Evolutionary conservation across 2,329 filamentous ascomycete genomes (phyloP).

Genomic region (Microsporum audouinii): DNA sequence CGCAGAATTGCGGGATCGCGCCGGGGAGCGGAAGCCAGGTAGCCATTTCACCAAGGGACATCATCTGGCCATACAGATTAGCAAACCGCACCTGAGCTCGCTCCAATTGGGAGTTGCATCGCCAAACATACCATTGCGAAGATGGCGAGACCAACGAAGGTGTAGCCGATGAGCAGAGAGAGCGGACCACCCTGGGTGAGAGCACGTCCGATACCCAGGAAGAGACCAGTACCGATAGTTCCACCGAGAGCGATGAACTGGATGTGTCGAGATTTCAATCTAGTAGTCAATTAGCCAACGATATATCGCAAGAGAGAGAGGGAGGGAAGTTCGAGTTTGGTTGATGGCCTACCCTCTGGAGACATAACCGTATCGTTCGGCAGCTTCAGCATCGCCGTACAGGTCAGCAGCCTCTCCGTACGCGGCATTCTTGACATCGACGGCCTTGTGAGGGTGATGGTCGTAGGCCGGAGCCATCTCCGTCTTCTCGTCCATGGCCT

Average conservation of each 20-base stretch:
- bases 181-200: constrained; percentile 37
- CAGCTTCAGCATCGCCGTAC: constrained; percentile 41
- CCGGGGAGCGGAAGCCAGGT: constrained; percentile 41
- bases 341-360: constrained; percentile 33
- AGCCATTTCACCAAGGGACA: constrained; percentile 39
- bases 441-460: neutral
- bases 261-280: constrained; percentile 44
- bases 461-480: neutral
- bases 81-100: neutral
- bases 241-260: constrained; percentile 50
- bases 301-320: too few relatives aligned
- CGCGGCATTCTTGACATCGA: constrained; percentile 21
- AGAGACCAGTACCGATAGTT: constrained; percentile 46
- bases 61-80: constrained; percentile 16
- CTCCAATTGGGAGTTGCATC: neutral
- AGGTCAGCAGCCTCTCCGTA: constrained; percentile 41
- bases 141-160: constrained; percentile 39
- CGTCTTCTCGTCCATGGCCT: neutral
- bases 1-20: constrained; percentile 37
- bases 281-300: neutral
- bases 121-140: constrained; percentile 29
- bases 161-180: constrained; percentile 36
- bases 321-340: too few relatives aligned
- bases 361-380: constrained; percentile 43
- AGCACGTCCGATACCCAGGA: constrained; percentile 44